These are phyloP conservation scores for Epichloe scottii DNA, from an alignment of 2,329 filamentous ascomycete species.

Conservation along the genomic window DNA sequence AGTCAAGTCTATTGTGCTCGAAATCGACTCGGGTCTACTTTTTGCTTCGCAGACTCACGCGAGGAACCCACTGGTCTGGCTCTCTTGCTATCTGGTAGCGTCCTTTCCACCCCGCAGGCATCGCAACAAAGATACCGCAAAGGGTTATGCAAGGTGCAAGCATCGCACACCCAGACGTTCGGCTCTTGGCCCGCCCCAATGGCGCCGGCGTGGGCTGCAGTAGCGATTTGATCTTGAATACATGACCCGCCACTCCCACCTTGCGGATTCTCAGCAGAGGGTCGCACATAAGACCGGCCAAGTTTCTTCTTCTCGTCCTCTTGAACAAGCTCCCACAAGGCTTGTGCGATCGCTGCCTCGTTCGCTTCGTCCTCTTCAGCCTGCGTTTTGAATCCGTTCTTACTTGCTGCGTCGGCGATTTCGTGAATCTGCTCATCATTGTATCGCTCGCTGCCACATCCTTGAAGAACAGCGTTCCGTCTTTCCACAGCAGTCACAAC, in stretches of 20 bases:
- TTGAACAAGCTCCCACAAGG: conserved; percentile 75
- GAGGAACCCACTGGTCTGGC: conserved; percentile 5
- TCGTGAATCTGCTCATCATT: conserved; percentile 54
- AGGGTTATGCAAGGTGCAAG: conserved; percentile 47
- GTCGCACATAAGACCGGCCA: conserved; percentile 38
- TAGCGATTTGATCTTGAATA: conserved; percentile 10
- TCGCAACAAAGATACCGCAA: conserved; percentile 39
- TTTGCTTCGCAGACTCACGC: conserved; percentile 5
- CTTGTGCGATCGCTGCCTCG: conserved; percentile 73
- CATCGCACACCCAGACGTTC: conserved; percentile 37
- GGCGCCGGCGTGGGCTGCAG: background rate
- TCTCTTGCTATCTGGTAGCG: conserved; percentile 6
- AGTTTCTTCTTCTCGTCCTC: conserved; percentile 50
- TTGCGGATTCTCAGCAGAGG: conserved; percentile 23
- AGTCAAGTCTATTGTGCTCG: conserved; percentile 22
- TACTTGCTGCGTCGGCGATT: conserved; percentile 49
- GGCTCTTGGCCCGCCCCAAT: background rate
- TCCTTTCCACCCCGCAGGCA: conserved; percentile 37
- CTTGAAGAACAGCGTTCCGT: conserved; percentile 52
- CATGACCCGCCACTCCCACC: conserved; percentile 18
- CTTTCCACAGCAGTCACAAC: conserved; percentile 61
- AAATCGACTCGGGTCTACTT: conserved; percentile 7
- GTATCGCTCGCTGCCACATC: conserved; percentile 62
- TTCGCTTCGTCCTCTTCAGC: conserved; percentile 85
- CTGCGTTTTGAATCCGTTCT: conserved; percentile 67